Evolutionary conservation across 2,329 filamentous ascomycete species (phyloP).

Genomic region (Ciborinia camelliae): DNA sequence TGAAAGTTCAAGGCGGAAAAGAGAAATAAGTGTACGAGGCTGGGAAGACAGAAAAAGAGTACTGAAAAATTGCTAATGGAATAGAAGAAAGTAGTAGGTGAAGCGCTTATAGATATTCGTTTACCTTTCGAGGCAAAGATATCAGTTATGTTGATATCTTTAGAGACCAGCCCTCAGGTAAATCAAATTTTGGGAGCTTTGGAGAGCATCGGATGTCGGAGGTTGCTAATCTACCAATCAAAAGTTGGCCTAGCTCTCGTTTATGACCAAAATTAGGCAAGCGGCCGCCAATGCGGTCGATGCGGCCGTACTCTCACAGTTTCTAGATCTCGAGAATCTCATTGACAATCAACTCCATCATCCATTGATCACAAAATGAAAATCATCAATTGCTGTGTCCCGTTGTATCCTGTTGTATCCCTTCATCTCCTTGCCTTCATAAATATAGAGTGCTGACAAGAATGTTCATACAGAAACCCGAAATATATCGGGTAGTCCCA

Average conservation of each 20-base stretch:
- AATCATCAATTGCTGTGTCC: neutral
- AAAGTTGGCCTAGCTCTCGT: neutral
- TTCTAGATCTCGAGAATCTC: conserved; percentile 5
- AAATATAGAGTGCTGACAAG: conserved; percentile 1
- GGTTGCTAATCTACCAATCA: neutral
- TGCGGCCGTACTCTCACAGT: neutral
- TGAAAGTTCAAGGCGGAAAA: neutral
- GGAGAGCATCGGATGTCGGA: conserved; percentile 14
- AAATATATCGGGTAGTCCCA: neutral
- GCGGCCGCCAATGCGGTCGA: too few relatives aligned
- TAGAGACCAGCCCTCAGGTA: conserved; percentile 1
- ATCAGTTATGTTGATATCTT: neutral
- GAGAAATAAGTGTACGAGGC: neutral
- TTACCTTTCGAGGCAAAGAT: neutral
- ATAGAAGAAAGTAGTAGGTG: neutral
- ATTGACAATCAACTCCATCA: neutral
- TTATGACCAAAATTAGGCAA: too few relatives aligned
- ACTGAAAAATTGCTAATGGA: neutral
- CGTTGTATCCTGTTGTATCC: neutral
- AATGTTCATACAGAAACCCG: neutral
- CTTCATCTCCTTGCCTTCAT: neutral
- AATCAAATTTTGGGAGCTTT: conserved; percentile 11
- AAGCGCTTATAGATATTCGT: neutral
- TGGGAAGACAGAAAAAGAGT: neutral
- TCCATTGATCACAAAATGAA: neutral